phyloP scores from a whole-genome alignment of 2,329 filamentous ascomycete species.

The Aspergillus sp. region DNA sequence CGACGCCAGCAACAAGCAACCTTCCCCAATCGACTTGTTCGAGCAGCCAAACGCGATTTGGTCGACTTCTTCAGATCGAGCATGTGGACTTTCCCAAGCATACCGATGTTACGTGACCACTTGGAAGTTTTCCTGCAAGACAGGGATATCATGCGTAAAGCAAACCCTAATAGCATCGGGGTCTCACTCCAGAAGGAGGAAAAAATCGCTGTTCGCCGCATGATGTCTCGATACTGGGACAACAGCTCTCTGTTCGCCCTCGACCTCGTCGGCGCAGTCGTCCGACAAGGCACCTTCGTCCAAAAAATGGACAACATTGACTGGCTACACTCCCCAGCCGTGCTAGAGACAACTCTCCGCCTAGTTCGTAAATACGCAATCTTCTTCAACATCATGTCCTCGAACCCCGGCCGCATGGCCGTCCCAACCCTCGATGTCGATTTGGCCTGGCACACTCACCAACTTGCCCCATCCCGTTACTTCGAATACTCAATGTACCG shows the following conservation, averaged over 20 bases:
- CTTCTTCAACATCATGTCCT: slow-evolving; percentile 45
- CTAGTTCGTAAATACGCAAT: slow-evolving; percentile 57
- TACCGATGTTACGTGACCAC: slow-evolving; percentile 53
- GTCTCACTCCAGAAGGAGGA: slow-evolving; percentile 20
- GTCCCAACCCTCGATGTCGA: slow-evolving; percentile 41
- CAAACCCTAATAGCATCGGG: slow-evolving; percentile 31
- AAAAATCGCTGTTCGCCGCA: slow-evolving; percentile 35
- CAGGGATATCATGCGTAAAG: slow-evolving; percentile 38
- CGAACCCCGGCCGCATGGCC: slow-evolving; percentile 34
- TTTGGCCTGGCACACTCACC: slow-evolving; percentile 66
- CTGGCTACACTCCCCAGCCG: slow-evolving; percentile 72
- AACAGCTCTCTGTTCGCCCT: slow-evolving; percentile 41
- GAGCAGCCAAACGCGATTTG: slow-evolving; percentile 46
- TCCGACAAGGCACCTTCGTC: slow-evolving; percentile 45
- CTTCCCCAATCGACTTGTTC: slow-evolving; percentile 62
- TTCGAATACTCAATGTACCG: slow-evolving; percentile 54
- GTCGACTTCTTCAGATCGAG: slow-evolving; percentile 28
- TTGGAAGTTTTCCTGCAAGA: slow-evolving; percentile 51
- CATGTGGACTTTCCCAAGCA: slow-evolving; percentile 35
- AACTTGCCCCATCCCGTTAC: slow-evolving; percentile 66
- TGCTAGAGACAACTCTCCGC: slow-evolving; percentile 62
- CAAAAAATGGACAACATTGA: slow-evolving; percentile 71
- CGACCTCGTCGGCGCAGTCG: slow-evolving; percentile 44
- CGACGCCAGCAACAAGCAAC: slow-evolving; percentile 22
- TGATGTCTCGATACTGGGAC: slow-evolving; percentile 48